These are phyloP conservation scores for Themeda triandra DNA, from an alignment of 176 grass and related monocot species.

Conservation along the genomic window DNA sequence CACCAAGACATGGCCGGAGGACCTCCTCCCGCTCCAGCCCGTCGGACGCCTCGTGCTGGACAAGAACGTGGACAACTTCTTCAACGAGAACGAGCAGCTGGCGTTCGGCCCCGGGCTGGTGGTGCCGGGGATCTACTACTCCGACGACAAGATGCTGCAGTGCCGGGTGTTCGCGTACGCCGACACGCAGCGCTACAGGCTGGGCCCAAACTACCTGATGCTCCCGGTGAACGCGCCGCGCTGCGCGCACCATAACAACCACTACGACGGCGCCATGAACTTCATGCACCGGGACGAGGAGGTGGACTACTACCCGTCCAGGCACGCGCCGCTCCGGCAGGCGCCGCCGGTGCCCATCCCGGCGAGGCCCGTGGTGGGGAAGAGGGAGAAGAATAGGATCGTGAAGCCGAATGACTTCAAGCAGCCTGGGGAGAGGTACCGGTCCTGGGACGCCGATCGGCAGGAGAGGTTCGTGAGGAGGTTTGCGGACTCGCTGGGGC, in stretches of 20 bases:
- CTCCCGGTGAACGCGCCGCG: slow-evolving; percentile 82
- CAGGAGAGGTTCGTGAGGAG: slow-evolving; percentile 68
- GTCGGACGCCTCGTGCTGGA: slow-evolving; percentile 74
- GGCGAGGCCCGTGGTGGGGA: slow-evolving; percentile 32
- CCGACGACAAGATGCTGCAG: slow-evolving; percentile 98
- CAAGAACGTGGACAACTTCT: slow-evolving; percentile 94
- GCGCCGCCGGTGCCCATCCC: slow-evolving; percentile 40
- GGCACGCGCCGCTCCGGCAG: slow-evolving; percentile 62
- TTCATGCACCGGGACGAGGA: slow-evolving; percentile 87
- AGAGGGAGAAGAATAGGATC: slow-evolving; percentile 56
- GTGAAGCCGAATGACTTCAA: slow-evolving; percentile 81
- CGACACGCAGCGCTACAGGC: slow-evolving; percentile 85
- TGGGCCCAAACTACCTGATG: slow-evolving; percentile 85
- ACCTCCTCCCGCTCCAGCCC: slow-evolving; percentile 58
- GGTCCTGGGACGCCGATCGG: slow-evolving; percentile 63
- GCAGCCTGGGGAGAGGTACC: slow-evolving; percentile 81
- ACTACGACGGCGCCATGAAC: slow-evolving; percentile 82
- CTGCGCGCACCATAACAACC: slow-evolving; percentile 70
- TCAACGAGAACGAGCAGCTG: slow-evolving; percentile 92
- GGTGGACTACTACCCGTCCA: slow-evolving; percentile 84
- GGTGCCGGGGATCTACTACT: slow-evolving; percentile 93
- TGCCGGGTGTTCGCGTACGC: slow-evolving; percentile 88
- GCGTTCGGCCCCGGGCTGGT: slow-evolving; percentile 78
- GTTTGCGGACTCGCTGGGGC: slow-evolving; percentile 32
- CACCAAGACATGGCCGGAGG: slow-evolving; percentile 96